These are phyloP conservation scores for Harringtonia lauricola DNA, from an alignment of 2,329 filamentous ascomycete genomes.

Conservation along the genomic window DNA sequence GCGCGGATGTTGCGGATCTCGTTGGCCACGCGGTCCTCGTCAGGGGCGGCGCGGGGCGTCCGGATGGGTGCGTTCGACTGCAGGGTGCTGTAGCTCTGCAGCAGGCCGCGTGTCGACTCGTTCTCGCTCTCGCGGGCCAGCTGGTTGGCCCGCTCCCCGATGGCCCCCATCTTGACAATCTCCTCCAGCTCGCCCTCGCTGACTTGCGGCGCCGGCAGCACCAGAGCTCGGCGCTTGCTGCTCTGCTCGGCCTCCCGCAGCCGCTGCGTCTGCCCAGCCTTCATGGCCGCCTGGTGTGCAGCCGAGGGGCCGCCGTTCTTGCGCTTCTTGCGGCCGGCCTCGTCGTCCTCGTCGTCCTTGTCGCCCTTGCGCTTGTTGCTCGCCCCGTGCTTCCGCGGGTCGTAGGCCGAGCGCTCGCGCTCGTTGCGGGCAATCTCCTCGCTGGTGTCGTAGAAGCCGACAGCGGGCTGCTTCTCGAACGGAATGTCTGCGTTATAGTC, in stretches of 20 bases:
- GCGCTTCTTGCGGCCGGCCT: slow-evolving; percentile 48
- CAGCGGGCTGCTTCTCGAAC: slow-evolving; percentile 82
- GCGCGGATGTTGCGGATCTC: slow-evolving; percentile 91
- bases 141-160: slow-evolving; percentile 73
- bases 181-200: slow-evolving; percentile 89
- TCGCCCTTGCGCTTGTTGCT: slow-evolving; percentile 87
- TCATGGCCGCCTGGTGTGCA: slow-evolving; percentile 76
- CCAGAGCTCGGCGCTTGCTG: slow-evolving; percentile 78
- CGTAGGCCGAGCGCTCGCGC: slow-evolving; percentile 70
- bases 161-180: slow-evolving; percentile 97
- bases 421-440: slow-evolving; percentile 79
- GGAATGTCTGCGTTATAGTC: slow-evolving; percentile 99
- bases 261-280: slow-evolving; percentile 88
- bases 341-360: slow-evolving; percentile 59
- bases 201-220: slow-evolving; percentile 81
- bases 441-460: slow-evolving; percentile 86
- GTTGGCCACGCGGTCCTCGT: slow-evolving; percentile 93
- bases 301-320: slow-evolving; percentile 63
- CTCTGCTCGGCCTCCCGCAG: slow-evolving; percentile 94
- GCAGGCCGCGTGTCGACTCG: slow-evolving; percentile 70
- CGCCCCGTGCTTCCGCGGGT: slow-evolving; percentile 77
- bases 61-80: slow-evolving; percentile 79
- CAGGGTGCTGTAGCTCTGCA: slow-evolving; percentile 77
- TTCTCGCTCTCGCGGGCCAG: slow-evolving; percentile 72
- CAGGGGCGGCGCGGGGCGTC: slow-evolving; percentile 80